Base-by-base conservation (phyloP, 176 grass and related monocot genomes). In the Eleusine indica region DNA sequence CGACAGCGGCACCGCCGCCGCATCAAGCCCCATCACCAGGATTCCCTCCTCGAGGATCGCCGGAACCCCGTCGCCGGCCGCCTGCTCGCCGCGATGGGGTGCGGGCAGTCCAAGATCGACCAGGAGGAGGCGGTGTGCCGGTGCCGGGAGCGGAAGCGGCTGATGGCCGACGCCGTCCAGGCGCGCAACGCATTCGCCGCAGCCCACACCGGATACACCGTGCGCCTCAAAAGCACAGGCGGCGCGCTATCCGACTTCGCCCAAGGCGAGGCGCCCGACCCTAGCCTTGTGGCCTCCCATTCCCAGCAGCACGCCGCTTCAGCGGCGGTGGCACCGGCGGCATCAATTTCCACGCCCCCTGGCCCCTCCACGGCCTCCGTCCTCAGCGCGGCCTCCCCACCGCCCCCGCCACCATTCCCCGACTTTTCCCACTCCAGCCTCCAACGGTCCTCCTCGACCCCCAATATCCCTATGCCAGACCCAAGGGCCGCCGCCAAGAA, bases 61-160 rank as follows among this genome's bases (percentile, higher is more conserved):
- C 13, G 69, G 52, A 74, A 52, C 22, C 25, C 71, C 35, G 38
- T 64, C 47, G 43, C 35, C 46, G 16, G 60, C 78, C 79, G 15
- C 66, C 38, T 56, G 25, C 77, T 25, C 65, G 28, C 77, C 44
- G 65, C 38, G 84, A 98, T 98, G 96, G 96, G 96, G 42, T 98
- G 96, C 70, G 82, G 77, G 3, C 96, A 94, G 60, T 98, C 96
- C 30, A 95, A 91, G 93, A 94, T 98, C 93, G 96, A 95, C 52
- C 87, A 91, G 54, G 96, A 98, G 56, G 96, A 95, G 85, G 85
- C 93, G n/a, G 92, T 98, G 63, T 43, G 81, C 49, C 91, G 96
- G 37, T 98, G 93, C 83, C 92, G 87, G 83, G 91, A 91, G 9
- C 93, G 93, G 68, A 95, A 91, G 68, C 76, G 78, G 64, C 83